Conservation (phyloP, 2,329 filamentous ascomycete species). For the Acrocalymma vagum region DNA sequence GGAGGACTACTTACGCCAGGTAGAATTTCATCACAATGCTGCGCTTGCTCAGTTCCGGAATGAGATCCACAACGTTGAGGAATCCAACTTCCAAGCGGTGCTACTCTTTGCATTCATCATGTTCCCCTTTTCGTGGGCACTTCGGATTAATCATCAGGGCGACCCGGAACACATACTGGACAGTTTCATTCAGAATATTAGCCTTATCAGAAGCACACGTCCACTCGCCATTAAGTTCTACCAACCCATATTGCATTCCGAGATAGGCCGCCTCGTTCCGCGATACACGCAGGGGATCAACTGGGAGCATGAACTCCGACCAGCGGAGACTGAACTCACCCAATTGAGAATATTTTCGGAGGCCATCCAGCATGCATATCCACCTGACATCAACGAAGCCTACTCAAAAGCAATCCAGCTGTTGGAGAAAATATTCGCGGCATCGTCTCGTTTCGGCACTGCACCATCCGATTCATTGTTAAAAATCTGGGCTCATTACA, state of each 20-base stretch:
- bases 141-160: conserved; percentile 16
- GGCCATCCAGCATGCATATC: conserved; percentile 31
- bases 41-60: conserved; percentile 28
- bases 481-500: conserved; percentile 37
- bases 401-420: conserved; percentile 32
- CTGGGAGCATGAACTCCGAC: conserved; percentile 22
- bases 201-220: conserved; percentile 28
- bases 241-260: conserved; percentile 17
- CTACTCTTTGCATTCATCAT: conserved; percentile 29
- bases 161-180: conserved; percentile 26
- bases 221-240: conserved; percentile 35
- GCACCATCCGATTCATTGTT: conserved; percentile 33
- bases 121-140: conserved; percentile 33
- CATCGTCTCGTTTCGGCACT: conserved; percentile 13
- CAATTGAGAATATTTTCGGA: conserved; percentile 34
- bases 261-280: conserved; percentile 27
- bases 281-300: conserved; percentile 25
- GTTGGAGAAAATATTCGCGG: conserved; percentile 29
- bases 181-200: conserved; percentile 28
- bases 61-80: conserved; percentile 41
- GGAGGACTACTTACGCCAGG: conserved; percentile 23
- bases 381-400: conserved; percentile 36
- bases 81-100: conserved; percentile 50
- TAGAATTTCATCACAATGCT: conserved; percentile 28
- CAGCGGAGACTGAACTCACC: conserved; percentile 28